Percentiles rank a stretch among this genome's conserved stretches.
Evolutionary conservation across 2,329 filamentous ascomycete genomes (phyloP).

Genomic region (Sclerotinia trifoliorum): DNA sequence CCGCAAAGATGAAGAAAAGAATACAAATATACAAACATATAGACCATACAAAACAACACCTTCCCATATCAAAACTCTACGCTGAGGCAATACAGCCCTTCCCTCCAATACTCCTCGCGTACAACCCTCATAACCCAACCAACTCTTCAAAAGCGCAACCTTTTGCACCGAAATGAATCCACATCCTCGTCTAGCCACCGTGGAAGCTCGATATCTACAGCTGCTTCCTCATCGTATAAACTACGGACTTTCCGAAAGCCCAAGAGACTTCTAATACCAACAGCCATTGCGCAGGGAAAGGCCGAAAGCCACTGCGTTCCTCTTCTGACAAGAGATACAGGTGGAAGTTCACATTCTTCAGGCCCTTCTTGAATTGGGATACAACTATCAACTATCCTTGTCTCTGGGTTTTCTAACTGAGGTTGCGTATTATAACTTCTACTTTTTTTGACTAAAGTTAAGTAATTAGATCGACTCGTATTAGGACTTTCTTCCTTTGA

Average conservation of each 20-base stretch:
- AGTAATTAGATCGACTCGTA: no score
- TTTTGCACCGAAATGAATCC: neutral
- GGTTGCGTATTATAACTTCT: neutral
- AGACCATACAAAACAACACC: neutral
- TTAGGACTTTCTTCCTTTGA: no score
- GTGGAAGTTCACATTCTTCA: neutral
- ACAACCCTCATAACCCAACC: no score
- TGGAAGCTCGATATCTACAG: neutral
- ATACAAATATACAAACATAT: neutral
- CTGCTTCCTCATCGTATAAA: neutral
- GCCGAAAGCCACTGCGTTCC: neutral
- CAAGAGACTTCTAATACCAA: no score
- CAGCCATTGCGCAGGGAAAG: no score
- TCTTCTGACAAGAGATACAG: neutral
- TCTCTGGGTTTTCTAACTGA: neutral
- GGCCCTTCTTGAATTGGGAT: neutral
- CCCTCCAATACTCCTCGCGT: no score
- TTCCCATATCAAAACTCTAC: neutral
- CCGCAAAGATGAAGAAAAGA: neutral
- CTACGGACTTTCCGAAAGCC: neutral
- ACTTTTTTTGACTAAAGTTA: neutral
- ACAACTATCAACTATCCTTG: neutral
- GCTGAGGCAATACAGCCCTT: neutral
- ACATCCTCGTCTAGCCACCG: neutral
- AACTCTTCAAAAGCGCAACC: neutral